Percentiles rank a stretch among this genome's conserved stretches.
These are phyloP conservation scores for Tulasnella sp. DNA, from an alignment of 768 basidiomycete species.

Conservation along the genomic window DNA sequence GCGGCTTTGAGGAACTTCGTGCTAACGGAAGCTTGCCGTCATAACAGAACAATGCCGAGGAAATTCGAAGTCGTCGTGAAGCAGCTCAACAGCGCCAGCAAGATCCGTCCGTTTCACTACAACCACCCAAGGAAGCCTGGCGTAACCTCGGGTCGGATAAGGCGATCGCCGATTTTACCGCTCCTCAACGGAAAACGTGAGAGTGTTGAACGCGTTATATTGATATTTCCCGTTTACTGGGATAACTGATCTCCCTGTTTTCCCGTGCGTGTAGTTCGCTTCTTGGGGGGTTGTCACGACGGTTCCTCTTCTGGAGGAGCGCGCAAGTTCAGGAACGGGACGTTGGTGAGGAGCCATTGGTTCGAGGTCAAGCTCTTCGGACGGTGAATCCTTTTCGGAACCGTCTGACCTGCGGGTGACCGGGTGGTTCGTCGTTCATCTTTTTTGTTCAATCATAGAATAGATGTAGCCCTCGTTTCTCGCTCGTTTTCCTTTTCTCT, in stretches of 20 bases:
- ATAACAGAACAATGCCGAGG: conserved; percentile 36
- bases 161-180: conserved; percentile 95
- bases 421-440: too few relatives aligned
- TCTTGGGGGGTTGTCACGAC: conserved; percentile 87
- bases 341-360: conserved; percentile 89
- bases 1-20: too few relatives aligned
- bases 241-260: too few relatives aligned
- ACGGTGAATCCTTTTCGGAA: too few relatives aligned
- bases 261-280: conserved; percentile 53
- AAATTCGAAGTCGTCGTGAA: conserved; percentile 57
- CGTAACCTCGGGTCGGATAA: conserved; percentile 96
- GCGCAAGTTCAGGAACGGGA: conserved; percentile 94
- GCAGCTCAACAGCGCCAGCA: conserved; percentile 61
- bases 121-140: conserved; percentile 93
- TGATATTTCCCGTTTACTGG: too few relatives aligned
- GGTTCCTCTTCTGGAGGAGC: conserved; percentile 79
- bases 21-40: too few relatives aligned
- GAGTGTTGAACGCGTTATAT: conserved; percentile 34
- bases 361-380: conserved; percentile 77
- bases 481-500: too few relatives aligned
- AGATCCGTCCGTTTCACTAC: conserved; percentile 87
- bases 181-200: conserved; percentile 83
- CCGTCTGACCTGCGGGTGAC: too few relatives aligned
- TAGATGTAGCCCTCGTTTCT: too few relatives aligned
- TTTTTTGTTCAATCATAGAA: too few relatives aligned